phyloP scores from a whole-genome alignment of 306 rosid species.

The Carpinus viminea region DNA sequence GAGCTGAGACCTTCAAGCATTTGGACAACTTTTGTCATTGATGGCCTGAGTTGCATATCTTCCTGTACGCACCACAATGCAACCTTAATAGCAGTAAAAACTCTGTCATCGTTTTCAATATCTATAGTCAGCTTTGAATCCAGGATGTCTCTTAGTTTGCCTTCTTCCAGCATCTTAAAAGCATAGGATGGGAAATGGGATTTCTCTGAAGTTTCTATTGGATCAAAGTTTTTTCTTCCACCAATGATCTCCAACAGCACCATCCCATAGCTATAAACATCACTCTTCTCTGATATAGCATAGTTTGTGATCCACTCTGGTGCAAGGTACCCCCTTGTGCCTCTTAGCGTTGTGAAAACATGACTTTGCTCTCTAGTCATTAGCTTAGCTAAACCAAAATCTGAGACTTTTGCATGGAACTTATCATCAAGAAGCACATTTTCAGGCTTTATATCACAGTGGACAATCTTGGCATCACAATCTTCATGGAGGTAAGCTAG shows the following conservation, averaged over 20 bases:
- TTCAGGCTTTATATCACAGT: conserved; percentile 93
- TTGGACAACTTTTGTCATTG: conserved; percentile 87
- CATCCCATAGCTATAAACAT: conserved; percentile 91
- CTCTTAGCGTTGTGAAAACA: conserved; percentile 85
- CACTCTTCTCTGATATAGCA: conserved; percentile 94
- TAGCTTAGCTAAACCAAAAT: conserved; percentile 87
- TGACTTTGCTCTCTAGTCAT: conserved; percentile 89
- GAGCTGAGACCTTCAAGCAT: conserved; percentile 78
- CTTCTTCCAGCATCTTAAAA: conserved; percentile 87
- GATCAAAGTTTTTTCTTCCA: conserved; percentile 81
- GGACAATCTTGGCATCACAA: conserved; percentile 84
- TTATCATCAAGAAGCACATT: conserved; percentile 83
- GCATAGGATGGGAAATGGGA: conserved; percentile 79
- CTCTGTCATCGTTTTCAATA: conserved; percentile 41
- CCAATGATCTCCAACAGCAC: conserved; percentile 79
- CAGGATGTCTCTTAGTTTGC: conserved; percentile 52
- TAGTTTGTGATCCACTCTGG: conserved; percentile 97
- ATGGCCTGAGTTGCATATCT: conserved; percentile 77
- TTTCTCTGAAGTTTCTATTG: conserved; percentile 59
- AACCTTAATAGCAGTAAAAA: conserved; percentile 56
- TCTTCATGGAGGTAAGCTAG: conserved; percentile 88
- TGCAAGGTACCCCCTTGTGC: conserved; percentile 88
- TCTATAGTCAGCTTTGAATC: conserved; percentile 44
- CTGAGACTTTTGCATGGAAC: conserved; percentile 80
- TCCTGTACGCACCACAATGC: conserved; percentile 94